A percentile compares a stretch with the other conserved stretches of the same genome.
Conservation (phyloP, 2,329 filamentous ascomycete genomes). For the Penicillium sp. region DNA sequence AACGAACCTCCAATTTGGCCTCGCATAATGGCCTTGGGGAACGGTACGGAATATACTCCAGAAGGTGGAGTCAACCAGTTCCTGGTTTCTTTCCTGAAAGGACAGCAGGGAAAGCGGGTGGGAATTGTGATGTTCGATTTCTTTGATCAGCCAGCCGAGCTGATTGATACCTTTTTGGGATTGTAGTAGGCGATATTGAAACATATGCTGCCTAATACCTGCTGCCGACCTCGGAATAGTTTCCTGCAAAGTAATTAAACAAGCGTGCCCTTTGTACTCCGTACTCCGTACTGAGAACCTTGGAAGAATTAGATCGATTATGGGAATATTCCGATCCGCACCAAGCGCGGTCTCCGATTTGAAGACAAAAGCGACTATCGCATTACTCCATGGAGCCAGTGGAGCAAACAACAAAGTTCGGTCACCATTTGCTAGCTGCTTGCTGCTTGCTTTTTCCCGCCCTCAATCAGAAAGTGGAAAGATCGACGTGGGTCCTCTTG, state of each 20-base stretch:
- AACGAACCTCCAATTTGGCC: conserved; percentile 46
- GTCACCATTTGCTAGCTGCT: background rate
- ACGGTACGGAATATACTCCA: conserved; percentile 39
- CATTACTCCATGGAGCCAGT: background rate
- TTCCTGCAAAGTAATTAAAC: no score
- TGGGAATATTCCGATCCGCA: background rate
- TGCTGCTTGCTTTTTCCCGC: background rate
- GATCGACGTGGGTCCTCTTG: background rate
- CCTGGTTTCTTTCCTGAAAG: conserved; percentile 39
- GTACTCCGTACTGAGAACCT: no score
- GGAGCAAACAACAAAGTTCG: background rate
- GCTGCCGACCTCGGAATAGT: background rate
- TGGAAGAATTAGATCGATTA: background rate
- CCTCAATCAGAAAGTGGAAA: background rate
- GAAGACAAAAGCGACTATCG: background rate
- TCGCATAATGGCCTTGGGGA: conserved; percentile 50
- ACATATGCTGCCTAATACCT: background rate
- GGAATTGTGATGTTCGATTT: conserved; percentile 57
- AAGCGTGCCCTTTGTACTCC: no score
- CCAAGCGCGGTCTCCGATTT: background rate
- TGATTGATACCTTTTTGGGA: conserved; percentile 44
- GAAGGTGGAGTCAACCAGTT: conserved; percentile 49
- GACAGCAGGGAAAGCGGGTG: conserved; percentile 46
- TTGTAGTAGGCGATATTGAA: conserved; percentile 1
- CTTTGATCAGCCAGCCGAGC: conserved; percentile 46